Conservation (phyloP, 2,329 filamentous ascomycete species). For the Phyllosticta paracitricarpa region DNA sequence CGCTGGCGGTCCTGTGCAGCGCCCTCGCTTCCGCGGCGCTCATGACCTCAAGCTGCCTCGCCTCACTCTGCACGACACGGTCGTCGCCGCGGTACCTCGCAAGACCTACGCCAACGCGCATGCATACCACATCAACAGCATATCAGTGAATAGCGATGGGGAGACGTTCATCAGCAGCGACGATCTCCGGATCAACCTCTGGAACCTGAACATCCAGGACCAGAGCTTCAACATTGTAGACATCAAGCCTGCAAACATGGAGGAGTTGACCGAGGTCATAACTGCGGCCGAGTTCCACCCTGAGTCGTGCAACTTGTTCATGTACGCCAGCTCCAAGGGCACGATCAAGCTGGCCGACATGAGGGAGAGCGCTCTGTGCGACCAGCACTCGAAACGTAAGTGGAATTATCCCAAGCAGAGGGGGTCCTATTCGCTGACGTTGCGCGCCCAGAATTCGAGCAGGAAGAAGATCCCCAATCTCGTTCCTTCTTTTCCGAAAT, state of each 20-base stretch:
- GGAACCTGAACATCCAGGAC: conserved; percentile 98
- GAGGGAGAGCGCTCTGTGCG: conserved; percentile 91
- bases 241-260: conserved; percentile 99
- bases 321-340: conserved; percentile 98
- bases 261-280: conserved; percentile 97
- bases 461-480: conserved; percentile 95
- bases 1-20: conserved; percentile 68
- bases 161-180: conserved; percentile 99
- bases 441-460: conserved; percentile 70
- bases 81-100: conserved; percentile 89
- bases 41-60: conserved; percentile 85
- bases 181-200: conserved; percentile 93
- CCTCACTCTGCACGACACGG: conserved; percentile 95
- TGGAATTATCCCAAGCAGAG: conserved; percentile 15
- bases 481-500: conserved; percentile 99
- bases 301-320: conserved; percentile 97
- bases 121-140: conserved; percentile 99
- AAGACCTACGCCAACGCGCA: conserved; percentile 97
- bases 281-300: conserved; percentile 97
- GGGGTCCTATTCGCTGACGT: conserved; percentile 10
- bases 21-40: conserved; percentile 69
- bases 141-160: conserved; percentile 98
- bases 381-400: conserved; percentile 90
- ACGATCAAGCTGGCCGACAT: conserved; percentile 99
- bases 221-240: conserved; percentile 99